Conservation (phyloP, 2,329 filamentous ascomycete genomes). For the Akanthomyces uredinophilus region DNA sequence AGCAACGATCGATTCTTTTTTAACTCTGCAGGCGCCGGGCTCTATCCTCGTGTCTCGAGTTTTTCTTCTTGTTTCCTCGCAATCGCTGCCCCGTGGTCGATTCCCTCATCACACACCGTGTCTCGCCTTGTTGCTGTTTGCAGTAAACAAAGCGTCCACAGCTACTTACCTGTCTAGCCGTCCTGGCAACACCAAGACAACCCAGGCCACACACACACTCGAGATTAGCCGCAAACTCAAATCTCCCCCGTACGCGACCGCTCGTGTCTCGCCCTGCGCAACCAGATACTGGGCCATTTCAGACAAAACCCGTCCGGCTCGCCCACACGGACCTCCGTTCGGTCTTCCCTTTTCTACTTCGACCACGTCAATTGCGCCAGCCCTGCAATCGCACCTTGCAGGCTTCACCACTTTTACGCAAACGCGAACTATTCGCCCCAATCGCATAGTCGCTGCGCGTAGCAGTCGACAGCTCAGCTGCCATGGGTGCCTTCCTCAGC, state of each 20-base stretch:
- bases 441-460: conserved; percentile 13
- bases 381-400: background rate
- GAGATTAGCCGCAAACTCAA: conserved; percentile 14
- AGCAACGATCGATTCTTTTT: conserved; percentile 6
- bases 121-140: conserved; percentile 8
- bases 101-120: background rate
- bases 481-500: conserved; percentile 35
- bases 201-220: background rate
- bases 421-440: conserved; percentile 11
- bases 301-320: conserved; percentile 8
- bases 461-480: conserved; percentile 19
- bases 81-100: background rate
- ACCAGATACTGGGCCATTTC: background rate
- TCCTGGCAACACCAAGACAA: conserved; percentile 1
- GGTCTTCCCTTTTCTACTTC: background rate
- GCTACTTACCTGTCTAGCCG: background rate
- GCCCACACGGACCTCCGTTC: background rate
- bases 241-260: conserved; percentile 6
- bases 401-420: conserved; percentile 3
- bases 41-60: background rate
- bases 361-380: background rate
- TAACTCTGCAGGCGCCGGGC: background rate
- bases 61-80: background rate
- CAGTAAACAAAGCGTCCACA: conserved; percentile 8
- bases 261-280: conserved; percentile 7